A percentile compares a stretch with the other conserved stretches of the same genome.
Conservation (phyloP, 1,139 yeast genomes). For the Lodderomyces orthopsilosis region DNA sequence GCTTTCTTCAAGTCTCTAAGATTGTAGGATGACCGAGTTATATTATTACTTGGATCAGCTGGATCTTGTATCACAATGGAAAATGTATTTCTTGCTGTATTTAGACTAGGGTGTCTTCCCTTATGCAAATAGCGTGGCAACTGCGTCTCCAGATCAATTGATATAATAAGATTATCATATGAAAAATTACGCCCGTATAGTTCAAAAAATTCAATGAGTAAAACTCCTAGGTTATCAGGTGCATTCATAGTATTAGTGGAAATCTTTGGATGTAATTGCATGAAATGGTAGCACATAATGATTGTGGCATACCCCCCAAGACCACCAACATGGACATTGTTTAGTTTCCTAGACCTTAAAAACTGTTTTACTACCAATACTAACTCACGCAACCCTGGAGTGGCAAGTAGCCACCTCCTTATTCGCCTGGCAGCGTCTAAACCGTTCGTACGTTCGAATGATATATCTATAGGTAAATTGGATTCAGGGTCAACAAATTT, state of each 20-base stretch:
- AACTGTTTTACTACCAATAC: constrained; percentile 87
- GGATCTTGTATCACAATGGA: constrained; percentile 88
- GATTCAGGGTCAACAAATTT: constrained; percentile 80
- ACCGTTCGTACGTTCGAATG: constrained; percentile 88
- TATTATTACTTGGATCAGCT: constrained; percentile 75
- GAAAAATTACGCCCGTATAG: constrained; percentile 92
- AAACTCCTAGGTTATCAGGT: constrained; percentile 76
- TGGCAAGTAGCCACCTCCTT: constrained; percentile 65
- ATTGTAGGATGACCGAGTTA: constrained; percentile 83
- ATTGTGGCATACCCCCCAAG: constrained; percentile 93
- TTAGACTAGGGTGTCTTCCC: constrained; percentile 50
- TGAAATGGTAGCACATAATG: constrained; percentile 80
- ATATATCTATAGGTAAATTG: constrained; percentile 79
- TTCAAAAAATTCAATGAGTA: constrained; percentile 90
- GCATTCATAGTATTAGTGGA: constrained; percentile 66
- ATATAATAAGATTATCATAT: constrained; percentile 72
- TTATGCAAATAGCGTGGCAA: constrained; percentile 57
- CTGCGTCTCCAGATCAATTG: constrained; percentile 51
- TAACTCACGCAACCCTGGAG: constrained; percentile 82
- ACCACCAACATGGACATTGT: constrained; percentile 95
- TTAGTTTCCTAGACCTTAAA: constrained; percentile 71
- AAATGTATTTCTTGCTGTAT: constrained; percentile 56
- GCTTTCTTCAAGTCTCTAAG: constrained; percentile 79
- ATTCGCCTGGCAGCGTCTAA: constrained; percentile 80
- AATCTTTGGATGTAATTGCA: constrained; percentile 77